phyloP scores from a whole-genome alignment of 345 rosid genomes.

The Brassica rapa region DNA sequence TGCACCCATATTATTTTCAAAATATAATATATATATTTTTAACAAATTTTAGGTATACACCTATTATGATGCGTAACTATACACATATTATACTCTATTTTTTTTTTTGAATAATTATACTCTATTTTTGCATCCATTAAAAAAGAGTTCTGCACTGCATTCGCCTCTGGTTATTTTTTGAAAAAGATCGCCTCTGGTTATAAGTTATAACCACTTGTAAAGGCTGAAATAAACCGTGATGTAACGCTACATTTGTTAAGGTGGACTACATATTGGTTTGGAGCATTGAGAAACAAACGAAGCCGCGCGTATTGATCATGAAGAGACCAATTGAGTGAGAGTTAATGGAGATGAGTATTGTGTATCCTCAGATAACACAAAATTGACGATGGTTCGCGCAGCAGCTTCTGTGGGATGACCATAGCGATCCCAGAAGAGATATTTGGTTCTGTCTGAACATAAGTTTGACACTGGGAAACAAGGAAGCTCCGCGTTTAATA shows the following conservation, averaged over 20 bases:
- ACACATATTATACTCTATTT: neutral
- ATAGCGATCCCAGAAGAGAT: constrained; percentile 70
- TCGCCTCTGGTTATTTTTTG: neutral
- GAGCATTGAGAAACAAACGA: neutral
- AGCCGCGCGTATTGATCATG: constrained; percentile 8
- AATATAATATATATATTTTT: too few species aligned
- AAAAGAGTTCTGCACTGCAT: neutral
- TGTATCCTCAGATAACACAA: constrained; percentile 47
- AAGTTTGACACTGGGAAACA: constrained; percentile 57
- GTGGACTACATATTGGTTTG: neutral
- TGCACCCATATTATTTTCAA: neutral
- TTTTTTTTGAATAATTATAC: too few species aligned
- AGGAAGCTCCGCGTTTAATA: constrained; percentile 50
- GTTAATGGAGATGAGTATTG: constrained; percentile 50
- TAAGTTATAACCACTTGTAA: neutral
- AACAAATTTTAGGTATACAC: neutral
- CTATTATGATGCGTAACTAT: neutral
- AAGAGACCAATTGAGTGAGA: constrained; percentile 50
- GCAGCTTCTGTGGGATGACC: constrained; percentile 72
- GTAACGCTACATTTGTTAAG: neutral
- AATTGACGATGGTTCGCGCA: constrained; percentile 48
- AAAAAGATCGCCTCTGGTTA: too few species aligned
- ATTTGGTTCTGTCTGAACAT: constrained; percentile 64
- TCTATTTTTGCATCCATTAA: neutral
- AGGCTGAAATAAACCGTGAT: neutral